phyloP scores from a whole-genome alignment of 2,329 filamentous ascomycete genomes.

The Fonsecaea pedrosoi region DNA sequence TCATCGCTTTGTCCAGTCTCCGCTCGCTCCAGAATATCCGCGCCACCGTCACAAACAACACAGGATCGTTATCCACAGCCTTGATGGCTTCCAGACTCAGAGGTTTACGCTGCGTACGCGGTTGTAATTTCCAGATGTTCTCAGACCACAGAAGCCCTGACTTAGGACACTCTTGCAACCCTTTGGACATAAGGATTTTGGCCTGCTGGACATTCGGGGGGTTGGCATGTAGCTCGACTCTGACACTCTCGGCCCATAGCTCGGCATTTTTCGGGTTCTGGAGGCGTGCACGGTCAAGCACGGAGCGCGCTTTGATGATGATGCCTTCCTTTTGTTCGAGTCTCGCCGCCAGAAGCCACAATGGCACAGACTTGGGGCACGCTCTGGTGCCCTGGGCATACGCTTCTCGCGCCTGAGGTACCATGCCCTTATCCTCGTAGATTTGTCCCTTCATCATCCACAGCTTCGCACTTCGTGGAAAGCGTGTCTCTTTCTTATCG shows the following conservation, averaged over 20 bases:
- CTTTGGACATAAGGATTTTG: constrained; percentile 89
- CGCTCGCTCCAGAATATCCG: constrained; percentile 96
- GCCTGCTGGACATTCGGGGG: constrained; percentile 74
- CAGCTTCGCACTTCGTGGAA: constrained; percentile 83
- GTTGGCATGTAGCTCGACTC: constrained; percentile 85
- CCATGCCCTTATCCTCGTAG: constrained; percentile 81
- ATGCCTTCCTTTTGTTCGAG: constrained; percentile 85
- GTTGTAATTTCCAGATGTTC: constrained; percentile 92
- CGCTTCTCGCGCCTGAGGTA: constrained; percentile 85
- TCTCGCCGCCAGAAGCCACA: constrained; percentile 88
- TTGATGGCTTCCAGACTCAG: constrained; percentile 93
- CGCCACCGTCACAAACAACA: constrained; percentile 87
- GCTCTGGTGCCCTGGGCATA: constrained; percentile 88
- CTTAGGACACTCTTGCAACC: constrained; percentile 86
- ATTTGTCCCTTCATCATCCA: constrained; percentile 99
- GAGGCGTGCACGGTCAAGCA: constrained; percentile 88
- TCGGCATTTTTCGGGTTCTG: constrained; percentile 83
- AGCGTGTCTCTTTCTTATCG: constrained; percentile 68
- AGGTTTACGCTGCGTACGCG: constrained; percentile 89
- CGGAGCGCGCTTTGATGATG: constrained; percentile 88
- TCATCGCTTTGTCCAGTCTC: constrained; percentile 89
- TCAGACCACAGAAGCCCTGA: constrained; percentile 91
- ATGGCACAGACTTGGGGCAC: constrained; percentile 78
- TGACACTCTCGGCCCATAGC: constrained; percentile 92
- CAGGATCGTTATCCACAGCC: constrained; percentile 90